Base-by-base conservation (phyloP, 2,329 filamentous ascomycete species). In the Botrytis deweyae region DNA sequence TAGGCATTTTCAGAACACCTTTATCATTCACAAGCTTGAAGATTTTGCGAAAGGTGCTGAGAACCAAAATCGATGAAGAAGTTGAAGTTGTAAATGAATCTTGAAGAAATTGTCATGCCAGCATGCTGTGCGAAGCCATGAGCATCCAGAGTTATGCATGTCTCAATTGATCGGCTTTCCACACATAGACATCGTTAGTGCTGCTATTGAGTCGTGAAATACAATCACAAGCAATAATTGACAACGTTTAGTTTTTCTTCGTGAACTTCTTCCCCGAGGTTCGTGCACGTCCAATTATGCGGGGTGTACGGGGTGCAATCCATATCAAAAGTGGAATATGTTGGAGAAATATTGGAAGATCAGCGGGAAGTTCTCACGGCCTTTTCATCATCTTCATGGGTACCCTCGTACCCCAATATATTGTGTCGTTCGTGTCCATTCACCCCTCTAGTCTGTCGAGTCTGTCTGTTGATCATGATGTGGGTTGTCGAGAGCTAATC, bases 211-310 rank as follows among this genome's bases (percentile, higher is more conserved):
- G 36, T 40, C 25, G 25, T 20, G 16, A 25, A 64, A 44, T 33
- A 46, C 29, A 40, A 67, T 72, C 61, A 66, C 61, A 72, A 72
- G 70, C 46, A 72, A 44, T 29, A 66, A 66, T 44, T 38, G 36
- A 22, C 36, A 29, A 33, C 3, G 36, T 46, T 33, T 52, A 18
- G 25, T 20, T 55, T 40, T 42, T 55, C 36, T 55, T 55, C 22
- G 36, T 18, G 33, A 68, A 12, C 5, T 25, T 63, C 10, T 36
- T 22, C 46, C 61, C 70, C 61, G 70, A 72, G 61, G 61, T 44
- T 72, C 61, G 33, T 68, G 46, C 65, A 52, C 46, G 36, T 55
- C 46, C 8, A 29, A 68, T 66, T 42, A 66, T 66, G 70, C 70
- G 70, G 70, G 61, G 70, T 72, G 65, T 49, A 20, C 18, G 49